Conservation (phyloP, 805 yeast genomes). For the Lipomyces mesembrius region DNA sequence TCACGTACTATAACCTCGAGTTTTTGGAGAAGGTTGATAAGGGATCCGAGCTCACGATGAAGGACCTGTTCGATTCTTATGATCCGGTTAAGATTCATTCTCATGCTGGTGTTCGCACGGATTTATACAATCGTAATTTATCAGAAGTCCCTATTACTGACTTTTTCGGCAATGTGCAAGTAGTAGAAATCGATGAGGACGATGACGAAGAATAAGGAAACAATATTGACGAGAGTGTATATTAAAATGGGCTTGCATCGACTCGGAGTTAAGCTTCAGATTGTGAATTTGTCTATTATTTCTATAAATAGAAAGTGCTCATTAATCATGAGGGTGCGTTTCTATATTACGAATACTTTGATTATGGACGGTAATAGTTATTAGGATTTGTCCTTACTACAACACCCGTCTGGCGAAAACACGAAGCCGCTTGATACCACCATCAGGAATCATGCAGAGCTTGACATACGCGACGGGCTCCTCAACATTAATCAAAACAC, state of each 20-base stretch:
- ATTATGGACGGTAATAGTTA: neutral
- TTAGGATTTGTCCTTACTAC: neutral
- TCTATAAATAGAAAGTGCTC: conserved; percentile 2
- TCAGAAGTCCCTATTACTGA: conserved; percentile 81
- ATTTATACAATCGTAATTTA: conserved; percentile 68
- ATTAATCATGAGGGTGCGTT: neutral
- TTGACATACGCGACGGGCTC: conserved; percentile 67
- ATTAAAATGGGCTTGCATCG: neutral
- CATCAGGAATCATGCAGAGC: conserved; percentile 89
- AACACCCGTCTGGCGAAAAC: conserved; percentile 62
- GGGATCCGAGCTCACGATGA: conserved; percentile 73
- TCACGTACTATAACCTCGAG: conserved; percentile 89
- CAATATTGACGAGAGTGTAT: neutral
- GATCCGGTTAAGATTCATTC: conserved; percentile 86
- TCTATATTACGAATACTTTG: neutral
- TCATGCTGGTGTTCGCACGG: conserved; percentile 89
- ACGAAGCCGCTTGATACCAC: conserved; percentile 90
- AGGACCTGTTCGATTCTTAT: conserved; percentile 83
- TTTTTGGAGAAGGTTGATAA: conserved; percentile 81
- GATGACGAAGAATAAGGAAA: conserved; percentile 17
- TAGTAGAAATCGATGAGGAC: conserved; percentile 33
- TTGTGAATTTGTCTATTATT: neutral
- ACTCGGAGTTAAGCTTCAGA: neutral
- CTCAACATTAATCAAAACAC: conserved; percentile 26
- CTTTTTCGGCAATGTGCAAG: conserved; percentile 68